Base-by-base conservation (phyloP, 306 rosid genomes). In the Citrullus colocynthis region DNA sequence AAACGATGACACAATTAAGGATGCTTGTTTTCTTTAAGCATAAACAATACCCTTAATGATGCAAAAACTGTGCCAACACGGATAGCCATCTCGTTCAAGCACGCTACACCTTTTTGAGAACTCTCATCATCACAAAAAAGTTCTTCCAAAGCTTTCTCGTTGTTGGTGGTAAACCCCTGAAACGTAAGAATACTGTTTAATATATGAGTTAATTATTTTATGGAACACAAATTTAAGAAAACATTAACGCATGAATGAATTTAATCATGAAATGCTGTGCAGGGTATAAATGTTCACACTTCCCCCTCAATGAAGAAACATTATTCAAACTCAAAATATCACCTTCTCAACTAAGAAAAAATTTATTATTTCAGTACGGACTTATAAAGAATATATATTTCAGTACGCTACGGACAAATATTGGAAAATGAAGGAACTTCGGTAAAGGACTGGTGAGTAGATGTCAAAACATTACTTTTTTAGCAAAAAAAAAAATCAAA, bases 41-140 rank as follows among this genome's bases (percentile, higher is more conserved):
- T 77, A 72, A 56, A 54, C 66, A 76, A 77, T 90, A 95, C 98
- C 90, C 90, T 85, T 84, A 95, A 86, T 12, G 98, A 95, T 76
- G 97, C 97, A 86, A 95, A 95, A 79, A 95, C 97, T 74, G 98
- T 95, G 75, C 97, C 97, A 66, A 95, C 82, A 37, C 97, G 92
- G 76, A 72, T 77, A 36, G 97, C 96, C 92, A 92, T 89, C 84
- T 76, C 88, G 84, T 95, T 87, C 90, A 95, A 85, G 80, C 93
- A 92, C 14, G 88, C 80, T 76, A 81, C 92, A 73, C 86, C 91
- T 86, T 85, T 89, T 58, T 81, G 82, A 82, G 87, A 86, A 82
- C 88, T 86, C 85, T 89, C 97, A 49, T 90, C 97, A 80, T 90
- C 91, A 56, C 97, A 96, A 86, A 89, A 95, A 70, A 95, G 91